Conservation (phyloP, 768 basidiomycete species). For the Leccinum pellstonianum region DNA sequence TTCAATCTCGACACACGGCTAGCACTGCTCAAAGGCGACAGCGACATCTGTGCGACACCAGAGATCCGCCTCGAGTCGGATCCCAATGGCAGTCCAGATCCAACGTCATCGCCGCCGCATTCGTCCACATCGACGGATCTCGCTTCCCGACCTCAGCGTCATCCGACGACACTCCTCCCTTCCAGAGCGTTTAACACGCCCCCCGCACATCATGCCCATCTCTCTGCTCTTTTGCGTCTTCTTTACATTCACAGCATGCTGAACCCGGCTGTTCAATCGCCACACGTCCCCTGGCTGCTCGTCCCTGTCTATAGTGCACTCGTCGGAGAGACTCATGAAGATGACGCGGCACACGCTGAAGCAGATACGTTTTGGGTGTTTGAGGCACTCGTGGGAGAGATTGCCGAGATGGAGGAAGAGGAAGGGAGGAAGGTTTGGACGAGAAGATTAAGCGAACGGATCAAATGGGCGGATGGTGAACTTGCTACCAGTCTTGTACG, state of each 20-base stretch:
- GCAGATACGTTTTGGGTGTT: conserved; percentile 85
- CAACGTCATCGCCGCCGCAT: background rate
- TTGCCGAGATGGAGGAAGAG: conserved; percentile 71
- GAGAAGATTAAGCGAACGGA: conserved; percentile 55
- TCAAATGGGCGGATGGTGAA: conserved; percentile 64
- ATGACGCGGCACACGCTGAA: conserved; percentile 65
- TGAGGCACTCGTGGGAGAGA: conserved; percentile 69
- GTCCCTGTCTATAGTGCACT: conserved; percentile 67
- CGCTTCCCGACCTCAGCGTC: conserved; percentile 23
- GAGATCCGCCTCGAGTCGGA: conserved; percentile 41
- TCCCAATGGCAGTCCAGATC: conserved; percentile 7
- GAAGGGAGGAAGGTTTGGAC: conserved; percentile 63
- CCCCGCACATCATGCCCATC: conserved; percentile 56
- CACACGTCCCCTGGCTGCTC: conserved; percentile 66
- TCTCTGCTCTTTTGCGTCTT: conserved; percentile 63
- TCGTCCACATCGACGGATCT: conserved; percentile 39
- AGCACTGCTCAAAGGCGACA: conserved; percentile 38
- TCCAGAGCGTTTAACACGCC: conserved; percentile 46
- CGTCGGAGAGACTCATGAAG: conserved; percentile 56
- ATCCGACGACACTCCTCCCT: conserved; percentile 45
- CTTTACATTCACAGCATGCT: conserved; percentile 69
- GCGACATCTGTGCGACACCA: conserved; percentile 31
- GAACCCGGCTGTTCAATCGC: conserved; percentile 70
- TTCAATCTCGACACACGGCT: conserved; percentile 55
- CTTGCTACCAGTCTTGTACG: conserved; percentile 57